phyloP scores from a whole-genome alignment of 257 asterid species.

The Misopates orontium region DNA sequence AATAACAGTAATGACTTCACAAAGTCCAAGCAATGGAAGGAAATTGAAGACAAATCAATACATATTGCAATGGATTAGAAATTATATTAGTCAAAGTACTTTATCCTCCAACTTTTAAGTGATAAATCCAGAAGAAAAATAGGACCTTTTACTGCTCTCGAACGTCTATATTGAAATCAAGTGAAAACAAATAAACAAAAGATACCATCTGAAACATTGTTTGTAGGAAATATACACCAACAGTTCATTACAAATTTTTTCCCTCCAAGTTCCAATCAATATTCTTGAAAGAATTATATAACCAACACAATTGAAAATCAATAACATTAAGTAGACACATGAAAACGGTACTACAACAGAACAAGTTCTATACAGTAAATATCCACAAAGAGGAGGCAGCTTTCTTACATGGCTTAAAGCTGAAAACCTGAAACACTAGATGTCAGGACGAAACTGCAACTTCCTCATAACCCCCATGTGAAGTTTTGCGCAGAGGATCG shows the following conservation, averaged over 20 bases:
- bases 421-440: neutral
- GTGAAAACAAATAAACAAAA: too few species aligned
- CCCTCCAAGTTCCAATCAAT: neutral
- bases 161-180: too few species aligned
- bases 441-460: slow-evolving; percentile 1
- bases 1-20: too few species aligned
- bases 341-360: neutral
- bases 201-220: neutral
- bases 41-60: too few species aligned
- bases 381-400: neutral
- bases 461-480: neutral
- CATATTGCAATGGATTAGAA: too few species aligned
- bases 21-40: too few species aligned
- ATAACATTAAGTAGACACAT: neutral
- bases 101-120: too few species aligned
- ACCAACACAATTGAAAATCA: neutral
- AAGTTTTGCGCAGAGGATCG: too few species aligned
- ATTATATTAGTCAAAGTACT: too few species aligned
- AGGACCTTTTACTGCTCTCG: too few species aligned
- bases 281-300: neutral
- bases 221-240: neutral
- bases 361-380: slow-evolving; percentile 12
- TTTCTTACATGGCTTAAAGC: neutral
- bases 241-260: neutral
- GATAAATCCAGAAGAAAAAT: too few species aligned